Evolutionary conservation across 2,329 filamentous ascomycete species (phyloP).

Genomic region (Botryotinia convoluta): DNA sequence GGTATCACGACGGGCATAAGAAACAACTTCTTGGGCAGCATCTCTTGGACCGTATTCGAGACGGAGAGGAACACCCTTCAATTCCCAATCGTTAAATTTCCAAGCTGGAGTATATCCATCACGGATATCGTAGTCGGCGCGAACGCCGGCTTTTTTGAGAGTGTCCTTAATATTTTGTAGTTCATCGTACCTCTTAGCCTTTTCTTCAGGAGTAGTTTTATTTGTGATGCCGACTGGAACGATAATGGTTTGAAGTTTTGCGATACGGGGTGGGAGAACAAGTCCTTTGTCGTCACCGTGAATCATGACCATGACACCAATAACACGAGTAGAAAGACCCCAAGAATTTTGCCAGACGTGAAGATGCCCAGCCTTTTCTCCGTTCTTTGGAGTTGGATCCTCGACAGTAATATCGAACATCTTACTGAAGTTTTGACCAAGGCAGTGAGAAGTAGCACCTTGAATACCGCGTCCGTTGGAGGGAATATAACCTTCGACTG

Average conservation of each 20-base stretch:
- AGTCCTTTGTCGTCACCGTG: conserved; percentile 95
- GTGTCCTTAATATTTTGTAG: conserved; percentile 67
- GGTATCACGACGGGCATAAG: conserved; percentile 82
- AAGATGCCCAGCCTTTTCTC: conserved; percentile 74
- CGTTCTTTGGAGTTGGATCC: conserved; percentile 70
- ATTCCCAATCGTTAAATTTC: conserved; percentile 99
- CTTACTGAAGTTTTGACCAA: conserved; percentile 98
- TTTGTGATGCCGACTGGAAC: conserved; percentile 92
- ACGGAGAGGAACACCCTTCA: conserved; percentile 90
- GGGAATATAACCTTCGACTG: conserved; percentile 94
- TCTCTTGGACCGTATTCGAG: conserved; percentile 97
- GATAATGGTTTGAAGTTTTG: conserved; percentile 80
- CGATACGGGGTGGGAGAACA: conserved; percentile 86
- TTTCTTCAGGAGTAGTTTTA: conserved; percentile 78
- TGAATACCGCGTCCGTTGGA: conserved; percentile 95
- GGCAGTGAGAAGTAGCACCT: conserved; percentile 83
- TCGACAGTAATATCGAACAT: conserved; percentile 99
- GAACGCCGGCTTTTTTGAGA: conserved; percentile 71
- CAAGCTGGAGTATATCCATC: conserved; percentile 91
- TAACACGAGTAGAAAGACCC: conserved; percentile 94
- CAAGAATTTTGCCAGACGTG: conserved; percentile 99
- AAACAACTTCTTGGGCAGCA: conserved; percentile 78
- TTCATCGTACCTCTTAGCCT: conserved; percentile 71
- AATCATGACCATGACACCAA: conserved; percentile 98
- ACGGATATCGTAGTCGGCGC: conserved; percentile 77